Conservation (phyloP, 2,329 filamentous ascomycete genomes). For the Fusarium abutilonis region DNA sequence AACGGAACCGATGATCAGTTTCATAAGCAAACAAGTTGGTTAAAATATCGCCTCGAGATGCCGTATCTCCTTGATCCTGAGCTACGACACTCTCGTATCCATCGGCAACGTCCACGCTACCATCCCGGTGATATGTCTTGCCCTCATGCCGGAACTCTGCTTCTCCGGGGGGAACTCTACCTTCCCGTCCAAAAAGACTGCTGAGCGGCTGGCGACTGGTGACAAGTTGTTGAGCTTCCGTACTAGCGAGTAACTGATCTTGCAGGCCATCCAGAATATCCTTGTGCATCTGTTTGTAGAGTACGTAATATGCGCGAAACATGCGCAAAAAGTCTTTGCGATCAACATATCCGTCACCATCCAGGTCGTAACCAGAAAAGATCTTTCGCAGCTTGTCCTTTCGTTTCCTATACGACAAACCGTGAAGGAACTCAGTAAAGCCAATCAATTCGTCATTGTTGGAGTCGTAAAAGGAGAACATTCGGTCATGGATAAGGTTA, state of each 20-base stretch:
- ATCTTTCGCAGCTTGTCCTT: slow-evolving; percentile 77
- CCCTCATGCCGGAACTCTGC: slow-evolving; percentile 67
- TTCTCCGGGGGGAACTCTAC: slow-evolving; percentile 72
- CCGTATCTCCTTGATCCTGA: slow-evolving; percentile 68
- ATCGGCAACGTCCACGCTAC: slow-evolving; percentile 71
- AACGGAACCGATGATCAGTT: slow-evolving; percentile 44
- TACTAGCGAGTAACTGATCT: slow-evolving; percentile 79
- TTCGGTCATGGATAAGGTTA: slow-evolving; percentile 93
- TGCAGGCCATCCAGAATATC: slow-evolving; percentile 83
- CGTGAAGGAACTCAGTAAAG: slow-evolving; percentile 90
- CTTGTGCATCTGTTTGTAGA: slow-evolving; percentile 88
- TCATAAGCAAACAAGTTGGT: slow-evolving; percentile 60
- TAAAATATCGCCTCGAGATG: slow-evolving; percentile 69
- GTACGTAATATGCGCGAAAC: slow-evolving; percentile 90
- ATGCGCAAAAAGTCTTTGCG: slow-evolving; percentile 89
- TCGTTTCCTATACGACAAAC: slow-evolving; percentile 75
- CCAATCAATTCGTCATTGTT: slow-evolving; percentile 90
- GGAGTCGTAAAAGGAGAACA: slow-evolving; percentile 96
- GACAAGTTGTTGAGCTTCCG: slow-evolving; percentile 79
- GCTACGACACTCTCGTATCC: slow-evolving; percentile 66
- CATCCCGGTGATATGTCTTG: slow-evolving; percentile 70
- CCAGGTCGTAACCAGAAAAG: slow-evolving; percentile 91
- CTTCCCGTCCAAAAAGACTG: slow-evolving; percentile 77
- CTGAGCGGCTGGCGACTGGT: slow-evolving; percentile 80
- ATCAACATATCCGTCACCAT: slow-evolving; percentile 85